Percentiles rank a stretch among this genome's conserved stretches.
phyloP scores from a whole-genome alignment of 1,284 basidiomycete species.

The Apiotrichum gamsii region DNA sequence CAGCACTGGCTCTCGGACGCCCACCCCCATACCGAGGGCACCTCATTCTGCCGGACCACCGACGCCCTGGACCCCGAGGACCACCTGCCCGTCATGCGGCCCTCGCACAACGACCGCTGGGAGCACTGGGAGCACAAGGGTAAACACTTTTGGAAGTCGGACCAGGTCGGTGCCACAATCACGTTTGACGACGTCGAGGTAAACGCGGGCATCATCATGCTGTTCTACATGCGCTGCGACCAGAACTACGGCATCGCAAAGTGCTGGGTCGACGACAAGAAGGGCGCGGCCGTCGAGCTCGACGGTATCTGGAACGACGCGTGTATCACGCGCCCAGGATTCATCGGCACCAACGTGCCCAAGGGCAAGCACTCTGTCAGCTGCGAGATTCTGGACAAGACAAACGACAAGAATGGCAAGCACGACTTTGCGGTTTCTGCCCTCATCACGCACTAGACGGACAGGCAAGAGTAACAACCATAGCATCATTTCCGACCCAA shows the following conservation, averaged over 20 bases:
- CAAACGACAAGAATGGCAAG: not conserved
- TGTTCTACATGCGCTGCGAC: constrained; percentile 3
- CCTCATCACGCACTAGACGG: too few relatives aligned
- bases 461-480: too few relatives aligned
- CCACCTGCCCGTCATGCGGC: not conserved
- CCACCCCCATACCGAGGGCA: not conserved
- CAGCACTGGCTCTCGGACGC: not conserved
- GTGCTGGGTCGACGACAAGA: constrained; percentile 12
- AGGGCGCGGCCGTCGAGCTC: not conserved
- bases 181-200: constrained; percentile 7
- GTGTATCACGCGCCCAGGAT: constrained; percentile 4
- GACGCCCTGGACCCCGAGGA: not conserved
- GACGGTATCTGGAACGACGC: not conserved
- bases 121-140: not conserved
- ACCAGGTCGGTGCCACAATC: not conserved
- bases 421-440: too few relatives aligned
- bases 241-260: constrained; percentile 5
- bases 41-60: not conserved
- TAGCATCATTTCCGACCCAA: too few relatives aligned
- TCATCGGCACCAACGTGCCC: not conserved
- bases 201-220: not conserved
- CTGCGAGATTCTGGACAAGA: constrained; percentile 2
- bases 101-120: not conserved
- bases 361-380: constrained; percentile 4
- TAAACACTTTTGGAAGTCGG: constrained; percentile 6